Evolutionary conservation across 2,329 filamentous ascomycete species (phyloP), one percentile per base, ranked within the genome.

Genomic region (Sporothrix brunneoviolacea): DNA sequence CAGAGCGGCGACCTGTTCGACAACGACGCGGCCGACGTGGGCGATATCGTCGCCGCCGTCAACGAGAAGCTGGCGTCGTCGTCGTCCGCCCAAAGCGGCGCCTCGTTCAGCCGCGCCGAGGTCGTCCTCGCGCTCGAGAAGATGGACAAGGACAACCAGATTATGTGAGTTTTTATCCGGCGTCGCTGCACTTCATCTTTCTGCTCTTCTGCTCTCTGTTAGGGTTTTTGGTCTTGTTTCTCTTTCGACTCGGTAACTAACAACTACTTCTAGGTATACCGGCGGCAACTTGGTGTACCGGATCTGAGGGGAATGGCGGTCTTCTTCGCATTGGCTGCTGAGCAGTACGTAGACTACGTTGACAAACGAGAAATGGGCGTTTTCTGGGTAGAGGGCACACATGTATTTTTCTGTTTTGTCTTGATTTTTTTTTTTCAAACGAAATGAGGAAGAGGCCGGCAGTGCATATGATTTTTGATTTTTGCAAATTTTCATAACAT

Each of bases 121-220:
- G 88, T 86, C 0, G 71, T 85, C 52, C 79, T 84, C 65, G 91
- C 89, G 39, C 71, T 98, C 51, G 80, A 81, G 67, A 82, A 78
- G 64, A 83, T 98, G 80, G 84, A 88, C 61, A 83, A 87, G 57
- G 74, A 77, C 60, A 96, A 96, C 66, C 84, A 91, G 72, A 83
- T 98, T 63, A 98, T 98, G 91, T 91, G 73, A 16, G 15, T 21
- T 43, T 36, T 41, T 19, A n/a, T 18, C 28, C 21, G 35, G 15
- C 9, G 4, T 42, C n/a, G 9, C 16, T 27, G 24, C 6, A 28
- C 18, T 24, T 7, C 19, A 7, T 44, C 19, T 19, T 18, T 24
- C 21, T 18, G 8, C 8, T n/a, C 5, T 38, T 21, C 32, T 30
- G 6, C 21, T 12, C 4, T 19, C 43, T 48, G 41, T 42, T 42